phyloP scores from a whole-genome alignment of 306 rosid species.

The Gastrolobium villosum region DNA sequence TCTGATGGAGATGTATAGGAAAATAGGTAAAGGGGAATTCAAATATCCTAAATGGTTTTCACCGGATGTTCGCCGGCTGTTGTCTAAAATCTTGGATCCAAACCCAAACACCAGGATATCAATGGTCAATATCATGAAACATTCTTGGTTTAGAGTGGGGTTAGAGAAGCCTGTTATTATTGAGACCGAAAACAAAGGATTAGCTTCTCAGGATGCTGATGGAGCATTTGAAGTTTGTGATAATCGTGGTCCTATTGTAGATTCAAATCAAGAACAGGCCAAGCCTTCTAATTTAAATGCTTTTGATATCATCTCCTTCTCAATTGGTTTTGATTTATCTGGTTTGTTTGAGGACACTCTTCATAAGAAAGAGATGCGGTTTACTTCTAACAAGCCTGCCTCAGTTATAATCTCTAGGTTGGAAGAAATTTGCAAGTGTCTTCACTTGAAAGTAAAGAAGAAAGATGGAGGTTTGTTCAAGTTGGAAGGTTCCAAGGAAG shows the following conservation, averaged over 20 bases:
- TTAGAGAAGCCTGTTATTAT: conserved; percentile 49
- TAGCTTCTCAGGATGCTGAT: conserved; percentile 57
- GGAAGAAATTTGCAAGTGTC: conserved; percentile 75
- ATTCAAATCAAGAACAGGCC: conserved; percentile 60
- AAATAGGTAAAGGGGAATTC: conserved; percentile 79
- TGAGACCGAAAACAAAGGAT: conserved; percentile 48
- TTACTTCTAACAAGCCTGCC: conserved; percentile 75
- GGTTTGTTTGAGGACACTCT: conserved; percentile 79
- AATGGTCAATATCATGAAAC: conserved; percentile 70
- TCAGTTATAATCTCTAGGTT: conserved; percentile 73
- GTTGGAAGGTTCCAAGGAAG: conserved; percentile 78
- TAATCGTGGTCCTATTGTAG: conserved; percentile 49
- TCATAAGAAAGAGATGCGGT: conserved; percentile 72
- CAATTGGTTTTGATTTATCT: conserved; percentile 91
- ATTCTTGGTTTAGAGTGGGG: conserved; percentile 83
- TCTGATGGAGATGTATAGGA: conserved; percentile 92
- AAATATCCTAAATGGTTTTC: conserved; percentile 94
- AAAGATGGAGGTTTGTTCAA: conserved; percentile 79
- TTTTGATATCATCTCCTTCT: conserved; percentile 90
- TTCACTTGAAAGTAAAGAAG: conserved; percentile 74
- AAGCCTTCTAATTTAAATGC: conserved; percentile 80
- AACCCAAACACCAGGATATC: conserved; percentile 83
- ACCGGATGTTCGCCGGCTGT: conserved; percentile 72
- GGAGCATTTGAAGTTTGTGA: conserved; percentile 59
- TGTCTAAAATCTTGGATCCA: conserved; percentile 86